Base-by-base conservation (phyloP, 164 flowering plant genomes). In the Litsea cubeba region DNA sequence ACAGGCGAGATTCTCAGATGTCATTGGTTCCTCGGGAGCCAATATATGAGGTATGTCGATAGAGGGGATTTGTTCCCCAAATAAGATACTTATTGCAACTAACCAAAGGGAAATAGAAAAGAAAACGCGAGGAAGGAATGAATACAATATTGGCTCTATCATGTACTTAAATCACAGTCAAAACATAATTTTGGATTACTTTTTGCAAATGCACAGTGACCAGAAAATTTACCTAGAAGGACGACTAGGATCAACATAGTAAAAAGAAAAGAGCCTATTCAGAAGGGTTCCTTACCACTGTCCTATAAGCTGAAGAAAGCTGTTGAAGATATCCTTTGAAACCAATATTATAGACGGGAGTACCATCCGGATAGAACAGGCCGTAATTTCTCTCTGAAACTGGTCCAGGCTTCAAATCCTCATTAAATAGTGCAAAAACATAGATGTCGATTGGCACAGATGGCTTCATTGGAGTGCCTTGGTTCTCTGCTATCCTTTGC, bases 371-470 rank as follows among this genome's bases (percentile, higher is more conserved):
- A 75, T 93, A 91, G 68, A 77, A 91, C 28, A 95, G 81, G 0
- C 98, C 99, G 68, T 92, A 95, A 75, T 95, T 95, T 83, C 97
- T 86, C 85, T 95, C 98, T 12, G 99, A 95, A 18, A 86, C 68
- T 3, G 97, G 93, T 46, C 99, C 99, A 3, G 94, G 91, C 85
- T 95, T 95, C 71, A 86, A 58, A 84, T 95, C 72, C 86, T 95
- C 99, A 68, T 95, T 95, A 71, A 95, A 95, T 30, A 95, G 87
- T 0, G 99, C 99, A 74, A 95, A 95, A 6, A 95, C 90, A 75
- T 83, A 84, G 2, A 91, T 77, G 49, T 92, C 90, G 25, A 95
- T 68, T 0, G 98, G 97, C 5, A 83, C 84, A 0, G 85, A 71
- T 7, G 97, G 98, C 63, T 76, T 91, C 22, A 86, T 89, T 0